Percentiles rank a stretch among this genome's conserved stretches.
phyloP scores from a whole-genome alignment of 2,329 filamentous ascomycete species.

The Stromatinia cepivora region DNA sequence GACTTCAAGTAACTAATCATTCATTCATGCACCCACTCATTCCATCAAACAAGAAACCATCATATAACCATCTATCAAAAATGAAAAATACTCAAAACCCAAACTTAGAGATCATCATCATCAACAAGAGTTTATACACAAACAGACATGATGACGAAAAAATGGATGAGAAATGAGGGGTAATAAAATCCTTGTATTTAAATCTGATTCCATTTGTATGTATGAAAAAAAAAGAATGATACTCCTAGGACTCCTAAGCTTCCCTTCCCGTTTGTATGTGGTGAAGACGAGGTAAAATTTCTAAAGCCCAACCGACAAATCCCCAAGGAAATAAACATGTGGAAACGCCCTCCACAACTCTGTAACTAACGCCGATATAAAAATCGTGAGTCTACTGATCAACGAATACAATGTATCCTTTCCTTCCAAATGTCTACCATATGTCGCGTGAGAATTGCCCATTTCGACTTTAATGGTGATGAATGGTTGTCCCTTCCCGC shows the following conservation, averaged over 20 bases:
- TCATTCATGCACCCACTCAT: too few species aligned
- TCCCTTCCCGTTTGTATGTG: not conserved
- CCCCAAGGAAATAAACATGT: not conserved
- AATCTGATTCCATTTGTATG: not conserved
- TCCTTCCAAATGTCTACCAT: slow-evolving; percentile 94
- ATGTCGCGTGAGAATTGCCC: slow-evolving; percentile 86
- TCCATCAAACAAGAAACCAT: too few species aligned
- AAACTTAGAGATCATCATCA: too few species aligned
- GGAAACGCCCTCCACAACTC: not conserved
- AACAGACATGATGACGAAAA: too few species aligned
- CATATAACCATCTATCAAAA: too few species aligned
- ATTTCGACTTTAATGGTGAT: slow-evolving; percentile 97
- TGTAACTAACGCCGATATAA: slow-evolving; percentile 3
- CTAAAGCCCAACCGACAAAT: not conserved
- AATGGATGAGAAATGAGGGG: too few species aligned
- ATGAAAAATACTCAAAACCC: too few species aligned
- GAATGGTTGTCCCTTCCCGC: slow-evolving; percentile 93
- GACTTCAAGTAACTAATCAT: too few species aligned
- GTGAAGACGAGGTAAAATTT: not conserved
- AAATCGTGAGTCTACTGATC: slow-evolving; percentile 47
- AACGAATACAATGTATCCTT: slow-evolving; percentile 83
- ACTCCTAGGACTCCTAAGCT: not conserved
- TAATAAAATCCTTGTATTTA: not conserved
- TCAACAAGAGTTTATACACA: too few species aligned
- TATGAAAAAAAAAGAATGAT: not conserved